A percentile compares a stretch with the other conserved stretches of the same genome.
These are phyloP conservation scores for Syncephalastrum sp. DNA, from an alignment of 371 early-diverging fungal species.

Conservation along the genomic window DNA sequence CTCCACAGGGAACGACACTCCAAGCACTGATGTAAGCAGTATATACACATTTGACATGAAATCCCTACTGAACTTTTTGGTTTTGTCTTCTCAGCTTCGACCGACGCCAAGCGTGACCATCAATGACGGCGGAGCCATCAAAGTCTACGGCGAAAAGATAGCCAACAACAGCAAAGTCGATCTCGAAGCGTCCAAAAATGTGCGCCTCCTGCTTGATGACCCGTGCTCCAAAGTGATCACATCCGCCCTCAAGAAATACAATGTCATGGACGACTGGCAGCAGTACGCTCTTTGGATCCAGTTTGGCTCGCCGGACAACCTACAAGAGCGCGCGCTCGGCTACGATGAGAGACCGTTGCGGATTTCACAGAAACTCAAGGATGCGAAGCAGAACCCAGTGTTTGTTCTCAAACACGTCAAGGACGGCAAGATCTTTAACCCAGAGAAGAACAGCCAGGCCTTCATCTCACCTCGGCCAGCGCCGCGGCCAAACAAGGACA, in stretches of 20 bases:
- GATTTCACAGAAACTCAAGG: conserved; percentile 78
- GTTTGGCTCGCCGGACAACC: conserved; percentile 52
- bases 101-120: conserved; percentile 35
- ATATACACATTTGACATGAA: no score
- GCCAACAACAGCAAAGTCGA: conserved; percentile 58
- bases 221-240: conserved; percentile 84
- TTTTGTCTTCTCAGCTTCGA: conserved; percentile 2
- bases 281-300: conserved; percentile 83
- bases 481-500: conserved; percentile 16
- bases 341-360: conserved; percentile 84
- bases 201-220: conserved; percentile 80
- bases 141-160: conserved; percentile 70
- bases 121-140: conserved; percentile 71
- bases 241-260: conserved; percentile 88
- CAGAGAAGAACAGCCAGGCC: conserved; percentile 13
- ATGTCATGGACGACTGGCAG: conserved; percentile 85
- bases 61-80: no score
- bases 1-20: conserved; percentile 6
- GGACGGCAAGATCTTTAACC: conserved; percentile 54
- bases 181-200: conserved; percentile 82
- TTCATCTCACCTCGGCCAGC: conserved; percentile 28
- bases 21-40: no score
- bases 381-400: conserved; percentile 70
- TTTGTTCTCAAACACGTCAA: conserved; percentile 79
- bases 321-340: conserved; percentile 70